Percentiles rank a stretch among this genome's conserved stretches.
Evolutionary conservation across 2,329 filamentous ascomycete genomes (phyloP).

Genomic region (Calonectria honghensis): DNA sequence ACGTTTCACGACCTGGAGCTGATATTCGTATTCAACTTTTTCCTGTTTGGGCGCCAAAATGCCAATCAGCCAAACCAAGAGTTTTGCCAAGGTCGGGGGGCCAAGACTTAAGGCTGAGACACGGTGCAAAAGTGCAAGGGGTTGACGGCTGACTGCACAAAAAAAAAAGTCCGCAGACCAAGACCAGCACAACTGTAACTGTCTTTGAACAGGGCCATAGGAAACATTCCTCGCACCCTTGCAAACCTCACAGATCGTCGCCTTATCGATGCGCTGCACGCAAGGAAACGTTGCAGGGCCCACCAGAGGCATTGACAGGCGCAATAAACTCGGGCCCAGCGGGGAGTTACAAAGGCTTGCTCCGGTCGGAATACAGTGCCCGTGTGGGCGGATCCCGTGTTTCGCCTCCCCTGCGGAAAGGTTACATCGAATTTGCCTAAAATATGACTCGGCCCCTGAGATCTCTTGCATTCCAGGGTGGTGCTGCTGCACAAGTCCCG

Average conservation of each 20-base stretch:
- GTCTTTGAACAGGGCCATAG: neutral
- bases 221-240: neutral
- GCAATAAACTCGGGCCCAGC: conserved; percentile 19
- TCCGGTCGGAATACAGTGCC: neutral
- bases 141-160: neutral
- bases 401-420: conserved; percentile 5
- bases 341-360: conserved; percentile 16
- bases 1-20: neutral
- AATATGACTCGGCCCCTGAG: conserved; percentile 8
- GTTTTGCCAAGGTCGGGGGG: conserved; percentile 4
- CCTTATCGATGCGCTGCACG: neutral
- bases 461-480: neutral
- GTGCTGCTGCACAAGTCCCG: neutral
- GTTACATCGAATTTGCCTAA: conserved; percentile 21
- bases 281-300: conserved; percentile 27
- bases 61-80: neutral
- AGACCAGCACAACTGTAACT: neutral
- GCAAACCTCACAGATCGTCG: neutral
- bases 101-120: neutral
- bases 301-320: neutral
- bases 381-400: conserved; percentile 12
- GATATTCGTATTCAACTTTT: neutral
- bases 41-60: neutral
- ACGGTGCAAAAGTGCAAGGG: neutral
- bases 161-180: neutral